Conservation (phyloP, 1,284 basidiomycete genomes). For the Cutaneotrichosporon cutaneum region DNA sequence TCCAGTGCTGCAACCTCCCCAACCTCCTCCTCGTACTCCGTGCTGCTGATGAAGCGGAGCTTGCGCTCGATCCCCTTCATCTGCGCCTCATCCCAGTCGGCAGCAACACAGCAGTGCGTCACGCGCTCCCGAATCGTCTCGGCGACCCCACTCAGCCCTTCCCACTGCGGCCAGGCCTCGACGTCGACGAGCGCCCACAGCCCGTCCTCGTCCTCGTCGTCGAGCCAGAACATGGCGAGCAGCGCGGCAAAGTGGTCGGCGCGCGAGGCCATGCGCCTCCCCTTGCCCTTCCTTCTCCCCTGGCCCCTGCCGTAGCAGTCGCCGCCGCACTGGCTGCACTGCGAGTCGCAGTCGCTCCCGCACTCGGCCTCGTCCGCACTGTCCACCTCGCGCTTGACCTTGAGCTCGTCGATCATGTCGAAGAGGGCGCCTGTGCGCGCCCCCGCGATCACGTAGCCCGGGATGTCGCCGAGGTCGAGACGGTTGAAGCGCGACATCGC, state of each 20-base stretch:
- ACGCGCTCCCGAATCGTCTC: not conserved
- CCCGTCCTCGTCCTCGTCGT: conserved; percentile 1
- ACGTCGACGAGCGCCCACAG: not conserved
- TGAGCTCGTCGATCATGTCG: not conserved
- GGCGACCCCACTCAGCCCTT: not conserved
- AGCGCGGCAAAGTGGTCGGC: not conserved
- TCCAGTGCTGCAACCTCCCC: not conserved
- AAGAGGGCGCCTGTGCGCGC: not conserved
- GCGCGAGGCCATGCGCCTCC: not conserved
- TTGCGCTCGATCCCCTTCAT: not conserved
- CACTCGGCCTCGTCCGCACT: not conserved
- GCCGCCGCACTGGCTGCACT: too few relatives aligned
- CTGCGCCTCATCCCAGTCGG: not conserved
- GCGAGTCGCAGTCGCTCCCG: too few relatives aligned
- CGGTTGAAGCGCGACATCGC: not conserved
- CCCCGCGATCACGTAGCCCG: not conserved
- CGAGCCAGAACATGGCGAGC: conserved; percentile 1
- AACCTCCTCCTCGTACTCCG: not conserved
- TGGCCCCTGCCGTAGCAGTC: not conserved
- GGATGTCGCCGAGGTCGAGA: not conserved
- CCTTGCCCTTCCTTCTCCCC: not conserved
- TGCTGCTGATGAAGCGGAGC: not conserved
- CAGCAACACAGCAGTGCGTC: not conserved
- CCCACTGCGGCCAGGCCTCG: not conserved
- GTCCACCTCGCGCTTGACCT: not conserved